These are phyloP conservation scores for Fusarium sp. DNA, from an alignment of 2,329 filamentous ascomycete genomes.

Conservation along the genomic window DNA sequence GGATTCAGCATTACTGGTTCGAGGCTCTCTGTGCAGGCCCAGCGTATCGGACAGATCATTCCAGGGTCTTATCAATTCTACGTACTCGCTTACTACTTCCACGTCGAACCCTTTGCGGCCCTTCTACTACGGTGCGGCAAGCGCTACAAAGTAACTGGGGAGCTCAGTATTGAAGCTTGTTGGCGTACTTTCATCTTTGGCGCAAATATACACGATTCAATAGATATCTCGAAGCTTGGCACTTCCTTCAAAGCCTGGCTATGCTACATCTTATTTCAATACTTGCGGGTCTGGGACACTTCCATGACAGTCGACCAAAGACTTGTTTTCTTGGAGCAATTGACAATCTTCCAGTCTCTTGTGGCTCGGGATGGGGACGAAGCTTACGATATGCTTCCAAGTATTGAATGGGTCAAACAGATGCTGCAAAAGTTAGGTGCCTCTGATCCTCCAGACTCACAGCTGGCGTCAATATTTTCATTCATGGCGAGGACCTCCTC, in stretches of 20 bases:
- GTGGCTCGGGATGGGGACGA: neutral
- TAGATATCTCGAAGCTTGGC: neutral
- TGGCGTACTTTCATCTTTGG: neutral
- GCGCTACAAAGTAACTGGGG: neutral
- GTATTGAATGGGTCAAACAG: neutral
- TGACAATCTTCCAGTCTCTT: neutral
- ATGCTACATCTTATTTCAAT: neutral
- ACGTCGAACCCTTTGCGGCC: neutral
- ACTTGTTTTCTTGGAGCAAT: neutral
- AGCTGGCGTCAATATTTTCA: neutral
- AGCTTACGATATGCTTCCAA: neutral
- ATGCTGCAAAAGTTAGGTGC: neutral
- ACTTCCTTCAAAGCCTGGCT: neutral
- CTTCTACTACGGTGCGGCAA: neutral
- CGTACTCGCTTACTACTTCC: fast-evolving
- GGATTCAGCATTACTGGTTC: neutral
- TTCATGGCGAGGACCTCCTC: neutral
- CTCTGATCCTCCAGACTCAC: neutral
- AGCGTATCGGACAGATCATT: neutral
- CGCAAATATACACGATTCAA: neutral
- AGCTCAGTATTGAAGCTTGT: neutral
- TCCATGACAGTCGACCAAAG: neutral
- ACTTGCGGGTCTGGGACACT: neutral
- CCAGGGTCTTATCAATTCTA: neutral
- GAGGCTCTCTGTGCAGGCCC: neutral